phyloP scores from a whole-genome alignment of 495 filamentous ascomycete species.

The Astrothelium subdiscretum region DNA sequence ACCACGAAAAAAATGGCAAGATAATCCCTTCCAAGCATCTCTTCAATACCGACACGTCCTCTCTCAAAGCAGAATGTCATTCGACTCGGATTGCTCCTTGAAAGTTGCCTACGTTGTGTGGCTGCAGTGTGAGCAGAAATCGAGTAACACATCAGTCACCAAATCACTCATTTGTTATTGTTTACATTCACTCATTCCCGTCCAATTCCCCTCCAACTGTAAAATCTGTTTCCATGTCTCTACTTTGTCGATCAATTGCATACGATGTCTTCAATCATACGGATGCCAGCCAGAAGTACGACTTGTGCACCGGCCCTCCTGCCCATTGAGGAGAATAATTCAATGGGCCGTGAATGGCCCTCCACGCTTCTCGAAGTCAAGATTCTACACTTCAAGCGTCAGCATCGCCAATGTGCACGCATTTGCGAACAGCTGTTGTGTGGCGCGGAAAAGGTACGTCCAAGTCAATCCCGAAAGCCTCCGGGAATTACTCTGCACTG shows the following conservation, averaged over 20 bases:
- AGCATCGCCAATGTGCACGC: conserved; percentile 16
- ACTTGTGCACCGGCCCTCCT: neutral
- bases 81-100: too few relatives aligned
- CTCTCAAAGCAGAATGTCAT: too few relatives aligned
- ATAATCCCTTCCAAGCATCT: too few relatives aligned
- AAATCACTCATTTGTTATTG: neutral
- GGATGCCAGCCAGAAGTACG: too few relatives aligned
- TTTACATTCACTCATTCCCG: conserved; percentile 3
- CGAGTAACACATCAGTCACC: neutral
- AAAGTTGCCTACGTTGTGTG: neutral
- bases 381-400: conserved; percentile 14
- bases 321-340: neutral
- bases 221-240: neutral
- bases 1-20: too few relatives aligned
- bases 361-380: conserved; percentile 11
- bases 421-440: conserved; percentile 10
- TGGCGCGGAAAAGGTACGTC: conserved; percentile 6
- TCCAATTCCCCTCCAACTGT: conserved; percentile 2
- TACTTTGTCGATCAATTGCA: neutral
- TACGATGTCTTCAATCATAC: too few relatives aligned
- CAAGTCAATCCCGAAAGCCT: neutral
- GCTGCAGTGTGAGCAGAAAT: neutral
- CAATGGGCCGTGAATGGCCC: neutral
- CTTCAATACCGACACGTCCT: too few relatives aligned
- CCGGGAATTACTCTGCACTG: neutral